These are phyloP conservation scores for Neoarthrinium moseri DNA, from an alignment of 2,329 filamentous ascomycete species.

Conservation along the genomic window DNA sequence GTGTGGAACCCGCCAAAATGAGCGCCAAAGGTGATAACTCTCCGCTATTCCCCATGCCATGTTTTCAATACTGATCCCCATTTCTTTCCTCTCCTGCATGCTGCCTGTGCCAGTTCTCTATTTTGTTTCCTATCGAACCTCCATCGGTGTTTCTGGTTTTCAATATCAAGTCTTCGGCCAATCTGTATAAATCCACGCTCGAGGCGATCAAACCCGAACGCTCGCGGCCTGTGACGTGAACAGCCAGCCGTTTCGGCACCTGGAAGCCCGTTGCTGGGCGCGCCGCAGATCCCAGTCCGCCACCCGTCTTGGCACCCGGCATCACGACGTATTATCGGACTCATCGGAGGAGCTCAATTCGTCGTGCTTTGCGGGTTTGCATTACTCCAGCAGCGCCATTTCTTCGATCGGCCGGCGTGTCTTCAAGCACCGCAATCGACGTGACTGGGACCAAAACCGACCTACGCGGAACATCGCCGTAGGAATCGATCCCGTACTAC, in stretches of 20 bases:
- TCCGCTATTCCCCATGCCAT: neutral
- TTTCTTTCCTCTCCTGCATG: neutral
- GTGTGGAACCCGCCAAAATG: constrained; percentile 6
- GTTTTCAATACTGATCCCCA: neutral
- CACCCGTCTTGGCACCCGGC: constrained; percentile 4
- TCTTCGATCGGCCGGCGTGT: too few species aligned
- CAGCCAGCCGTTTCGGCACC: neutral
- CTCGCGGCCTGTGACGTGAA: constrained; percentile 2
- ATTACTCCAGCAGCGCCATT: too few species aligned
- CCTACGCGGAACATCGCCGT: neutral
- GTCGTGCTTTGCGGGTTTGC: too few species aligned
- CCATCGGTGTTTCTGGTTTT: neutral
- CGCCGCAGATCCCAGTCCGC: neutral
- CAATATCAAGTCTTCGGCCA: neutral
- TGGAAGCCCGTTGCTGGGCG: constrained; percentile 4
- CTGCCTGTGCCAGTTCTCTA: neutral
- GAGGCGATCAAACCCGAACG: too few species aligned
- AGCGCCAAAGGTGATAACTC: neutral
- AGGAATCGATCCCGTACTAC: too few species aligned
- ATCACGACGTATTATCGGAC: neutral
- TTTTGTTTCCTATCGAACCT: neutral
- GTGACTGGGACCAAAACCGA: too few species aligned
- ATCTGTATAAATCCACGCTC: neutral
- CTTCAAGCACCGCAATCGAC: too few species aligned
- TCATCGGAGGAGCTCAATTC: too few species aligned